Evolutionary conservation across 371 early-diverging fungal genomes (phyloP).

Genomic region (Blakeslea trispora): DNA sequence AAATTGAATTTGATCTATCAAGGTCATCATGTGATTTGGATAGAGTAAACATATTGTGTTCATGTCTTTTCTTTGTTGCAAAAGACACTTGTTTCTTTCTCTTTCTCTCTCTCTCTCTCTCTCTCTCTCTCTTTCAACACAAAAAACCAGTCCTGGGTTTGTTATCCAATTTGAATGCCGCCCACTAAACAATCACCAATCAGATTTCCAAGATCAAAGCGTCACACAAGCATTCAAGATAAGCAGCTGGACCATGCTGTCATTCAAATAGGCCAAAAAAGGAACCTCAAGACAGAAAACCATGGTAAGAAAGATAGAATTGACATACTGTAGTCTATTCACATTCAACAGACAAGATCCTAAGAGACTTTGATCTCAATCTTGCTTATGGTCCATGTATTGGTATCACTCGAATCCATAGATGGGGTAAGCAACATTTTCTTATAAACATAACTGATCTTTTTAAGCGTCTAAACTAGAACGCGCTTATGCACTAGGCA

Average conservation of each 20-base stretch:
- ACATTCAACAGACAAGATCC: conserved; percentile 10
- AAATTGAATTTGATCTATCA: too few relatives aligned
- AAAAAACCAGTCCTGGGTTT: too few relatives aligned
- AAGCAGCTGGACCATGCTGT: neutral
- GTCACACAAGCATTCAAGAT: neutral
- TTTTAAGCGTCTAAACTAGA: too few relatives aligned
- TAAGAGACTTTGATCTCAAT: conserved; percentile 18
- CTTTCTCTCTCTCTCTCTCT: too few relatives aligned
- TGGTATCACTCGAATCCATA: conserved; percentile 17
- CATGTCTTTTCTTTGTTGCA: too few relatives aligned
- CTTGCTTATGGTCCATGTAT: conserved; percentile 23
- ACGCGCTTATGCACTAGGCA: conserved; percentile 6
- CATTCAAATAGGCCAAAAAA: neutral
- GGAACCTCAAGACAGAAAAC: neutral
- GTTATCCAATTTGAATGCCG: too few relatives aligned
- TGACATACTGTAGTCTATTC: conserved; percentile 2
- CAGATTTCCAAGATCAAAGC: neutral
- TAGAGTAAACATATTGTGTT: too few relatives aligned
- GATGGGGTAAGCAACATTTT: conserved; percentile 12
- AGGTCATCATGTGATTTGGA: too few relatives aligned
- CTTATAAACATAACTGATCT: too few relatives aligned
- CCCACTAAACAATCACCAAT: neutral
- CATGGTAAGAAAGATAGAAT: neutral
- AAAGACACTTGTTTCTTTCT: too few relatives aligned
- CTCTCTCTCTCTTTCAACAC: too few relatives aligned